Evolutionary conservation across 1,284 basidiomycete genomes (phyloP).

Genomic region (Hymenochaete sp.): DNA sequence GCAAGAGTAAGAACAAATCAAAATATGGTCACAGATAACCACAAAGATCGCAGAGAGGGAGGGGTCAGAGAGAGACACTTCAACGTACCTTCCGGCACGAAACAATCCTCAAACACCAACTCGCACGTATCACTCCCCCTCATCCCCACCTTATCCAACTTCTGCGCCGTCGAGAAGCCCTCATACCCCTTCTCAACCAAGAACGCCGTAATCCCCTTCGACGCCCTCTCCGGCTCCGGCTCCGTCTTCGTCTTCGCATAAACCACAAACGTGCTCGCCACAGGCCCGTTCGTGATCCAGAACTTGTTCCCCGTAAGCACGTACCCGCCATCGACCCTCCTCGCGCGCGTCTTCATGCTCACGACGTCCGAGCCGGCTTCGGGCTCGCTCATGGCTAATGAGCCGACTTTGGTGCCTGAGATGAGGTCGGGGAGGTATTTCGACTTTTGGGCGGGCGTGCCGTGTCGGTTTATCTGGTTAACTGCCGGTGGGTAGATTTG

Average conservation of each 20-base stretch:
- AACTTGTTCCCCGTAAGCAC: conserved; percentile 86
- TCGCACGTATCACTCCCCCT: conserved; percentile 92
- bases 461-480: conserved; percentile 76
- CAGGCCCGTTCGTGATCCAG: conserved; percentile 95
- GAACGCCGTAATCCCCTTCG: conserved; percentile 91
- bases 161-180: conserved; percentile 86
- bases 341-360: conserved; percentile 79
- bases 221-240: conserved; percentile 63
- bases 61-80: not conserved
- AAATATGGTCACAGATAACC: conserved; percentile 8
- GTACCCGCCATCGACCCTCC: conserved; percentile 69
- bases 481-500: too few relatives aligned
- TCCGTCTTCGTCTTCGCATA: conserved; percentile 86
- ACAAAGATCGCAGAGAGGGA: not conserved
- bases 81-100: conserved; percentile 68
- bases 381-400: conserved; percentile 90
- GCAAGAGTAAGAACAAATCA: not conserved
- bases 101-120: conserved; percentile 86
- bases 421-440: conserved; percentile 86
- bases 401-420: conserved; percentile 77
- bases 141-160: conserved; percentile 96
- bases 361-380: conserved; percentile 90
- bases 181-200: conserved; percentile 74
- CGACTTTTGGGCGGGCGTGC: conserved; percentile 75
- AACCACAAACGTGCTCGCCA: conserved; percentile 83